Evolutionary conservation across 176 grass and related monocot genomes (phyloP).

Genomic region (Zoysia pacifica): DNA sequence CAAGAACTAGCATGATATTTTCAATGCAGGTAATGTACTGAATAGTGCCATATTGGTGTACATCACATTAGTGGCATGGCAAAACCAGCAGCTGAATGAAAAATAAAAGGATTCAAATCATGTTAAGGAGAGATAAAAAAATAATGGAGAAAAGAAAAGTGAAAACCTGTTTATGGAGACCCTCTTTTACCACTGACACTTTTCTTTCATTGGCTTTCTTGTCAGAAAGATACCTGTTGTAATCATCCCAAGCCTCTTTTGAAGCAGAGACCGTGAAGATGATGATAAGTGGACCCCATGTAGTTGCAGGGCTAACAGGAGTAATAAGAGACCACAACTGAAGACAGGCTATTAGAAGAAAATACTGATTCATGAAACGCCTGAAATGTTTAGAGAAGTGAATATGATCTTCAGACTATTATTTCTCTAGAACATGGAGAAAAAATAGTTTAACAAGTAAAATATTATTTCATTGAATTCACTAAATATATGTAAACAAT

Average conservation of each 20-base stretch:
- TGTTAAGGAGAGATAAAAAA: slow-evolving; percentile 14
- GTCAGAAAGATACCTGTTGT: slow-evolving; percentile 91
- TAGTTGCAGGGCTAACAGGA: slow-evolving; percentile 84
- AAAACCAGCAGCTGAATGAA: background rate
- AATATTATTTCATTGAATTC: slow-evolving; percentile 8
- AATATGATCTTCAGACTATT: background rate
- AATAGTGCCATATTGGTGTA: slow-evolving; percentile 21
- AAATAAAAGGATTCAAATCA: slow-evolving; percentile 23
- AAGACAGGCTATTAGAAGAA: slow-evolving; percentile 87
- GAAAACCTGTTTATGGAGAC: slow-evolving; percentile 65
- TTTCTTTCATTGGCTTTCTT: slow-evolving; percentile 90
- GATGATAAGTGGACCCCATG: slow-evolving; percentile 87
- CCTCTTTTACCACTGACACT: slow-evolving; percentile 77
- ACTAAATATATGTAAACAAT: slow-evolving; percentile 15
- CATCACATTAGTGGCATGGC: slow-evolving; percentile 5
- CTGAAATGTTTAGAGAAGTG: slow-evolving; percentile 54
- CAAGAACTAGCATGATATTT: slow-evolving; percentile 6
- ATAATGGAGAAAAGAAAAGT: slow-evolving; percentile 19
- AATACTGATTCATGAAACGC: slow-evolving; percentile 98
- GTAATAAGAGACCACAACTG: slow-evolving; percentile 88
- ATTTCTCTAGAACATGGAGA: background rate
- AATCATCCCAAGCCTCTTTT: slow-evolving; percentile 98
- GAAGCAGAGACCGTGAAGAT: slow-evolving; percentile 94
- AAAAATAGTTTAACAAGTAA: background rate
- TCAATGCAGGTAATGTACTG: background rate